Evolutionary conservation across 768 basidiomycete species (phyloP).

Genomic region (Leccinum aurantiacum): DNA sequence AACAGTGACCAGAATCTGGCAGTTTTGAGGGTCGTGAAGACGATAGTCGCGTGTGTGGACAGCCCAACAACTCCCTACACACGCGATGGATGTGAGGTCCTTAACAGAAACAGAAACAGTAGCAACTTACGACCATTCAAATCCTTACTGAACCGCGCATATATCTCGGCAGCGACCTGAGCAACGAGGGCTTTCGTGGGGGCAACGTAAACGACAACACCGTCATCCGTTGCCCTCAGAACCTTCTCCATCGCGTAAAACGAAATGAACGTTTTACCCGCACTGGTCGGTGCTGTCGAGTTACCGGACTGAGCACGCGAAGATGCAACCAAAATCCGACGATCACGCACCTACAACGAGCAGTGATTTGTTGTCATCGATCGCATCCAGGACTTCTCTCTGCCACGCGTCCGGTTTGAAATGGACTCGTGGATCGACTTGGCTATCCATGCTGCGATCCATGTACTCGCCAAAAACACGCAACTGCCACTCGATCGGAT

Average conservation of each 20-base stretch:
- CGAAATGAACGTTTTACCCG: slow-evolving; percentile 76
- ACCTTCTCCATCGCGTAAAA: slow-evolving; percentile 77
- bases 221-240: slow-evolving; percentile 60
- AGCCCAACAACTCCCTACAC: slow-evolving; percentile 58
- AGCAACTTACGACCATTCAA: slow-evolving; percentile 45
- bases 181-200: slow-evolving; percentile 74
- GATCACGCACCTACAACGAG: slow-evolving; percentile 57
- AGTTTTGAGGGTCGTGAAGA: slow-evolving; percentile 60
- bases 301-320: neutral
- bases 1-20: slow-evolving; percentile 73
- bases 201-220: slow-evolving; percentile 69
- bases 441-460: slow-evolving; percentile 70
- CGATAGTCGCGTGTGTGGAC: slow-evolving; percentile 66
- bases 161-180: slow-evolving; percentile 74
- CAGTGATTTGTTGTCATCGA: slow-evolving; percentile 58
- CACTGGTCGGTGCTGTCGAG: slow-evolving; percentile 60
- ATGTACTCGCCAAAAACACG: slow-evolving; percentile 69
- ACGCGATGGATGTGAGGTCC: neutral
- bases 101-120: neutral
- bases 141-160: slow-evolving; percentile 64
- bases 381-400: slow-evolving; percentile 58
- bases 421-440: slow-evolving; percentile 53
- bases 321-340: neutral
- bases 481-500: slow-evolving; percentile 65
- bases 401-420: slow-evolving; percentile 78